These are phyloP conservation scores for Stemphylium beticola DNA, from an alignment of 2,329 filamentous ascomycete genomes.

Conservation along the genomic window DNA sequence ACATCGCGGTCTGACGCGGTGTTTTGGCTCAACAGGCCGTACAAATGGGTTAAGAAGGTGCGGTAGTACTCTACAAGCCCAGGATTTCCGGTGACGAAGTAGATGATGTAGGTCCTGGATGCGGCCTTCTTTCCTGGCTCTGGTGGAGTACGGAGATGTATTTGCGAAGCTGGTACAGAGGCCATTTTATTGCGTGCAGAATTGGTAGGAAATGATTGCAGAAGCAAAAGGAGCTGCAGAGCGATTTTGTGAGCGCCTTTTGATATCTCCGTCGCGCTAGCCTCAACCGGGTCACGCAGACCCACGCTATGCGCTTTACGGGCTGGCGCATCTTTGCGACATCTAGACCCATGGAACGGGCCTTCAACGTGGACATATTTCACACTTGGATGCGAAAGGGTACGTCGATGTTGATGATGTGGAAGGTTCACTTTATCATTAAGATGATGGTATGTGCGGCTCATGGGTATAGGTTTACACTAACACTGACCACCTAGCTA, in stretches of 20 bases:
- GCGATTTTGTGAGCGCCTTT: constrained; percentile 15
- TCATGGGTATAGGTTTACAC: too few relatives aligned
- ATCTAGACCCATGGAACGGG: constrained; percentile 5
- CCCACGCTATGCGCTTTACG: neutral
- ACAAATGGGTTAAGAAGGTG: constrained; percentile 67
- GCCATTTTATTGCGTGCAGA: constrained; percentile 9
- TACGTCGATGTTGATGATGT: too few relatives aligned
- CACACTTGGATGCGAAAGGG: too few relatives aligned
- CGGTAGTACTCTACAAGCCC: constrained; percentile 76
- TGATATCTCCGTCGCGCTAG: constrained; percentile 21
- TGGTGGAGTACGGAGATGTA: constrained; percentile 31
- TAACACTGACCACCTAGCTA: too few relatives aligned
- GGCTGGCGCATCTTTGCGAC: neutral
- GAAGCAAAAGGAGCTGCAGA: constrained; percentile 2
- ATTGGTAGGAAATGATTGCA: neutral
- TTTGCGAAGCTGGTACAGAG: constrained; percentile 25
- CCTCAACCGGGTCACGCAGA: neutral
- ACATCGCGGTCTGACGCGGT: constrained; percentile 22
- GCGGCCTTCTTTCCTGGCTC: constrained; percentile 29
- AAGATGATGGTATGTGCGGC: too few relatives aligned
- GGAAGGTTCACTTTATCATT: too few relatives aligned
- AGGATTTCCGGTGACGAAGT: constrained; percentile 78
- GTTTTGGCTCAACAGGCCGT: constrained; percentile 57
- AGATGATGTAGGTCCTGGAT: constrained; percentile 61
- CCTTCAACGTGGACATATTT: neutral